These are phyloP conservation scores for Singerocomus inundabilis DNA, from an alignment of 1,284 basidiomycete genomes.

Conservation along the genomic window DNA sequence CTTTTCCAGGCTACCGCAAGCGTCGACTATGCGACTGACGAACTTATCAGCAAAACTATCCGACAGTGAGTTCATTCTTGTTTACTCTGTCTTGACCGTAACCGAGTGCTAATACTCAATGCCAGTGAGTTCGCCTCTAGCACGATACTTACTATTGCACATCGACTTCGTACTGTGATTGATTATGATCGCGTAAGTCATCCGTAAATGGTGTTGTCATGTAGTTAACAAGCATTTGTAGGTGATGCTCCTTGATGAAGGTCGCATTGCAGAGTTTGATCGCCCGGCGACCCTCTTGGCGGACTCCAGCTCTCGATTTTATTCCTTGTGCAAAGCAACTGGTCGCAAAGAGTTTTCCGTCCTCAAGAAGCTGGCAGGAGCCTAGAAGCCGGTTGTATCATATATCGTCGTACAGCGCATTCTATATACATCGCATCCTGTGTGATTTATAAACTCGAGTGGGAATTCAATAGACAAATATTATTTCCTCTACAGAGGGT, in stretches of 20 bases:
- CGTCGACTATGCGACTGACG: slow-evolving; percentile 65
- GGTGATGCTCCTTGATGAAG: slow-evolving; percentile 89
- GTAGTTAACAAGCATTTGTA: slow-evolving; percentile 25
- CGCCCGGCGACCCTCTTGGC: slow-evolving; percentile 65
- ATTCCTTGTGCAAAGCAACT: slow-evolving; percentile 78
- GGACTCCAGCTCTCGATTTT: slow-evolving; percentile 67
- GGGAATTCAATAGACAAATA: neutral
- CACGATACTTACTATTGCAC: slow-evolving; percentile 71
- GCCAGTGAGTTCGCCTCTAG: slow-evolving; percentile 60
- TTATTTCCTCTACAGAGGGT: slow-evolving; percentile 37
- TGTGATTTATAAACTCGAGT: neutral
- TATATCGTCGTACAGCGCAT: neutral
- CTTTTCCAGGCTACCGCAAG: slow-evolving; percentile 34
- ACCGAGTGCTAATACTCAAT: slow-evolving; percentile 15
- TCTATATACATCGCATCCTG: slow-evolving; percentile 10
- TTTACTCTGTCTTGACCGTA: neutral
- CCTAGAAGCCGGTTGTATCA: slow-evolving; percentile 25
- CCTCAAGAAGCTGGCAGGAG: slow-evolving; percentile 65
- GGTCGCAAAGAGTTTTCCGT: slow-evolving; percentile 77
- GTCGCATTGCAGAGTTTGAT: slow-evolving; percentile 81
- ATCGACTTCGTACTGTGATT: slow-evolving; percentile 67
- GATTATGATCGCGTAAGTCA: slow-evolving; percentile 59
- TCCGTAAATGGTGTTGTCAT: slow-evolving; percentile 13
- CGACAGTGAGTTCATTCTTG: slow-evolving; percentile 43
- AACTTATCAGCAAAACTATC: slow-evolving; percentile 58